These are phyloP conservation scores for Colletotrichum plurivorum DNA, from an alignment of 2,329 filamentous ascomycete species.

Conservation along the genomic window DNA sequence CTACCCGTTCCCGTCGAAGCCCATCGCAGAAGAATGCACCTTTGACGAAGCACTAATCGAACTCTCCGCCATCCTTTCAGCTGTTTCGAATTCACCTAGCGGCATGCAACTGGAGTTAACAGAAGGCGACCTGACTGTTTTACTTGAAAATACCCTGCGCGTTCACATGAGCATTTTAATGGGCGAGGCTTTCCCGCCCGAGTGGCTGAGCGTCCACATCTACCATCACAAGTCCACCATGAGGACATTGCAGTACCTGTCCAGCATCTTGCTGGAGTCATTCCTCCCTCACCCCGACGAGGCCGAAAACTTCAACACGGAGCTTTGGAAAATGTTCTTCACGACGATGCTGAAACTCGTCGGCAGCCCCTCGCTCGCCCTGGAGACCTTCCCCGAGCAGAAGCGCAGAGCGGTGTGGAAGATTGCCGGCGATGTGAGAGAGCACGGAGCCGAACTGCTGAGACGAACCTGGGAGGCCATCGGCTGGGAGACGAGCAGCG, in stretches of 20 bases:
- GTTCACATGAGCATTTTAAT: constrained; percentile 91
- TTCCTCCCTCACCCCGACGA: constrained; percentile 93
- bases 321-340: constrained; percentile 95
- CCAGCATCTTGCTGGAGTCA: constrained; percentile 82
- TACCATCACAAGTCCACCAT: constrained; percentile 94
- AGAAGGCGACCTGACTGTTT: constrained; percentile 79
- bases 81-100: constrained; percentile 80
- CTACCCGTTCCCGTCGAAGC: constrained; percentile 88
- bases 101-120: constrained; percentile 83
- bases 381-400: constrained; percentile 97
- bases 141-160: constrained; percentile 84
- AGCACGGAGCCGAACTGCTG: constrained; percentile 89
- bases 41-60: constrained; percentile 94
- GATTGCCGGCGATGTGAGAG: constrained; percentile 95
- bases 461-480: constrained; percentile 93
- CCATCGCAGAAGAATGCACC: constrained; percentile 69
- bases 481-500: constrained; percentile 90
- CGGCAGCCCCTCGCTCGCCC: constrained; percentile 86
- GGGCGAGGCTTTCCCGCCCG: constrained; percentile 89
- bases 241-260: constrained; percentile 86
- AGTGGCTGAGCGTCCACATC: constrained; percentile 94
- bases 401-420: constrained; percentile 98
- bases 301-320: constrained; percentile 91
- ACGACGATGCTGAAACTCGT: constrained; percentile 90
- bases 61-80: constrained; percentile 87